Percentiles rank a stretch among this genome's conserved stretches.
phyloP scores from a whole-genome alignment of 2,329 filamentous ascomycete genomes.

The Fusarium vanettenii region DNA sequence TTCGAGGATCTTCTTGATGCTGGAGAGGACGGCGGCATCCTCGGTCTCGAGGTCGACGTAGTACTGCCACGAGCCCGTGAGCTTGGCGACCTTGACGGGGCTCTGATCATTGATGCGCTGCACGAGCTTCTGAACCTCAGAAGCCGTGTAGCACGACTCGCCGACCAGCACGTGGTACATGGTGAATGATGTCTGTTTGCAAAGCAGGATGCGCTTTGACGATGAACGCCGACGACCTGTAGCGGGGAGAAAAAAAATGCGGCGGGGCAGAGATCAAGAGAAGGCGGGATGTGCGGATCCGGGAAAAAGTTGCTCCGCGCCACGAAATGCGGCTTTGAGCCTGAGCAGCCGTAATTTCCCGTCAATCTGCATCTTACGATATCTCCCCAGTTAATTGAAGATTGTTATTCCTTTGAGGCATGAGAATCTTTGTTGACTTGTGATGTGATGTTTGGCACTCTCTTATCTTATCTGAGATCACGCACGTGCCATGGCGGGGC shows the following conservation, averaged over 20 bases:
- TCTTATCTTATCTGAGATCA: neutral
- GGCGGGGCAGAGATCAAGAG: slow-evolving; percentile 33
- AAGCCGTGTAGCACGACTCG: slow-evolving; percentile 62
- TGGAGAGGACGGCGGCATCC: slow-evolving; percentile 50
- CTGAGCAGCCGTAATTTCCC: neutral
- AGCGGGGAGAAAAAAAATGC: slow-evolving; percentile 36
- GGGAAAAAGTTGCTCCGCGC: slow-evolving; percentile 37
- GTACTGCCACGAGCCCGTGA: slow-evolving; percentile 71
- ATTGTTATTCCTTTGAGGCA: neutral
- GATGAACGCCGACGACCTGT: slow-evolving; percentile 30
- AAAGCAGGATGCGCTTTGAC: slow-evolving; percentile 43
- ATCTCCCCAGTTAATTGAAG: neutral
- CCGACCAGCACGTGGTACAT: slow-evolving; percentile 55
- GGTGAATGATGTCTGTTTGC: slow-evolving; percentile 38
- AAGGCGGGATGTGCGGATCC: slow-evolving; percentile 24
- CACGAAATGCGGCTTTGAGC: neutral
- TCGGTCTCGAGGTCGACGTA: slow-evolving; percentile 70
- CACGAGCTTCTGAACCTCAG: slow-evolving; percentile 58
- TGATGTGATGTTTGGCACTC: neutral
- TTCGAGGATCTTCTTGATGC: slow-evolving; percentile 60
- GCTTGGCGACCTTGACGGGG: slow-evolving; percentile 57
- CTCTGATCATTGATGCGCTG: slow-evolving; percentile 57
- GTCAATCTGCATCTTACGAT: neutral
- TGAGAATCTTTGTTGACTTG: neutral
- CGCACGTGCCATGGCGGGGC: slow-evolving; percentile 13